phyloP scores from a whole-genome alignment of 192 early-diverging fungal species.

The Coemansia sp. region DNA sequence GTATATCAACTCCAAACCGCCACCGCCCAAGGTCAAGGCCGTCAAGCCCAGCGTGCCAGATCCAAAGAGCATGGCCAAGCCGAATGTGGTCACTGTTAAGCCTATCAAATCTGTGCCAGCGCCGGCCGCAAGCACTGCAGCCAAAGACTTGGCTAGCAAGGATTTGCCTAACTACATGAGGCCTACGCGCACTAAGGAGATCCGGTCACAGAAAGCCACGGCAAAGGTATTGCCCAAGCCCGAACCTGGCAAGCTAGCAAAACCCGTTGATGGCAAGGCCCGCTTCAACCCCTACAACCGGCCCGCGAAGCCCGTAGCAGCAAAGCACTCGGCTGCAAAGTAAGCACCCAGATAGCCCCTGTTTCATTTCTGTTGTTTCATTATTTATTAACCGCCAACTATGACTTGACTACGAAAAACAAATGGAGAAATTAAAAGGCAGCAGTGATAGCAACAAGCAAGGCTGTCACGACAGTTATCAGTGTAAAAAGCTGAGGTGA shows the following conservation, averaged over 20 bases:
- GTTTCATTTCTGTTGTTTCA: not conserved
- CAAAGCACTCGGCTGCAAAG: slow-evolving; percentile 26
- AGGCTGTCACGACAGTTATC: not conserved
- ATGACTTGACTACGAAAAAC: not conserved
- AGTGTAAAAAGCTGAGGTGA: not conserved
- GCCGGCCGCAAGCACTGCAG: not conserved
- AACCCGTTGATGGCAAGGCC: slow-evolving; percentile 15
- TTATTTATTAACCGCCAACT: not conserved
- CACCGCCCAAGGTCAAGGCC: slow-evolving; percentile 22
- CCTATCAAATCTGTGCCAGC: slow-evolving; percentile 1
- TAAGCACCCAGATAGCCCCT: not conserved
- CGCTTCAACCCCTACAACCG: slow-evolving; percentile 36
- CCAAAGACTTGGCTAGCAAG: slow-evolving; percentile 9
- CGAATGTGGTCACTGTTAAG: not conserved
- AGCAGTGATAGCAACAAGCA: slow-evolving; percentile 6
- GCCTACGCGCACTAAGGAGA: slow-evolving; percentile 39
- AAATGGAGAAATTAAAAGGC: not conserved
- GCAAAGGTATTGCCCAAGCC: not conserved
- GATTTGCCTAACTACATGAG: slow-evolving; percentile 42
- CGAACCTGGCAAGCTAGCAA: not conserved
- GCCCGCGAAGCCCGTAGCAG: slow-evolving; percentile 13
- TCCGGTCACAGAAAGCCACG: slow-evolving; percentile 22
- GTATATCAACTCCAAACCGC: slow-evolving; percentile 40
- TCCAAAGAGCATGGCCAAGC: slow-evolving; percentile 2
- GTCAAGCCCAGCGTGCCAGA: slow-evolving; percentile 16